Evolutionary conservation across 169 alveolate species (phyloP).

Genomic region (Plasmodium relictum): DNA sequence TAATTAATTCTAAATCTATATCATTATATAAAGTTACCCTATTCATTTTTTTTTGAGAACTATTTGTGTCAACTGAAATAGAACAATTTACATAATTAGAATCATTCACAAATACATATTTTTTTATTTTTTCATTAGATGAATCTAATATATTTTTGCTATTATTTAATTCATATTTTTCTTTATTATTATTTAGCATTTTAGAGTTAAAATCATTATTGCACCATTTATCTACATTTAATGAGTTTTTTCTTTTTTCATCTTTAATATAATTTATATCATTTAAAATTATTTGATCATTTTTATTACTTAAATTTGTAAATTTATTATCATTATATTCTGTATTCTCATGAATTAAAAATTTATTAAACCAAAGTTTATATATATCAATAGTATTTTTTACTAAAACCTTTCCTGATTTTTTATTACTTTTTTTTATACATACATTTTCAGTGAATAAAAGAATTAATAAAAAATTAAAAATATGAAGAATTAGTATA

Average conservation of each 20-base stretch:
- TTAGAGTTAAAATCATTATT: background rate
- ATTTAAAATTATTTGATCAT: background rate
- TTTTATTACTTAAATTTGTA: background rate
- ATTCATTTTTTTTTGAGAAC: background rate
- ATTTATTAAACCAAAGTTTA: conserved; percentile 11
- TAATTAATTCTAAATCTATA: conserved; percentile 49
- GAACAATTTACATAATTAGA: background rate
- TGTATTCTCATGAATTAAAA: background rate
- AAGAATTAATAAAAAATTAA: conserved; percentile 41
- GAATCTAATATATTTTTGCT: background rate
- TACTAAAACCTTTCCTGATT: background rate
- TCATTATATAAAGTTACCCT: background rate
- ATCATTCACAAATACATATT: background rate
- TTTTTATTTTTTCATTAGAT: background rate
- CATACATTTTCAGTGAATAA: conserved; percentile 64
- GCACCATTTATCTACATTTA: background rate
- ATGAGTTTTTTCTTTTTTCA: background rate
- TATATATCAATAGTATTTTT: conserved; percentile 31
- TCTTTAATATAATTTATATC: background rate
- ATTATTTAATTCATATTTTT: too few species aligned
- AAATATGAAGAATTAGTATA: conserved; percentile 52
- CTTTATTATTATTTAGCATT: background rate
- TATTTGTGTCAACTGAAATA: background rate
- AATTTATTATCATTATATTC: background rate
- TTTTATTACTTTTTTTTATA: background rate